Conservation (phyloP, 305 asterid genomes). For the Galium porrigens region DNA sequence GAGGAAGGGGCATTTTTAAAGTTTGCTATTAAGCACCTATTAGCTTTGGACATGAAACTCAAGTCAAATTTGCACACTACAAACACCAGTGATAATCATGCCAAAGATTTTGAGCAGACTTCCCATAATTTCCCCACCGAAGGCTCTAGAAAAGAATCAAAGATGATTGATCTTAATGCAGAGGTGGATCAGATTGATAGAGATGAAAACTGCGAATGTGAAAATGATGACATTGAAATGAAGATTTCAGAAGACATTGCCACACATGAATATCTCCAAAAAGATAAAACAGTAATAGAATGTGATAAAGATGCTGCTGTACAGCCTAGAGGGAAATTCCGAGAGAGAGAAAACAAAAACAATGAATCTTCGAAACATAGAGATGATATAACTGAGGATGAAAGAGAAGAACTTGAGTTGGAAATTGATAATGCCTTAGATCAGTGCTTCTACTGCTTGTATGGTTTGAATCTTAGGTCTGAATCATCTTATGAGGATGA, state of each 20-base stretch:
- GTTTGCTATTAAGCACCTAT: conserved; percentile 85
- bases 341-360: conserved; percentile 23
- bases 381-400: conserved; percentile 56
- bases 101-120: conserved; percentile 30
- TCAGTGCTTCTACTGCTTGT: conserved; percentile 91
- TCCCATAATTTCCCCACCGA: conserved; percentile 18
- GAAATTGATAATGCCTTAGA: conserved; percentile 76
- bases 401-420: conserved; percentile 80
- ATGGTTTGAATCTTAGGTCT: conserved; percentile 81
- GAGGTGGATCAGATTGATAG: conserved; percentile 26
- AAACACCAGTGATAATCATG: conserved; percentile 36
- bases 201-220: conserved; percentile 23
- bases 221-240: conserved; percentile 17
- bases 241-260: conserved; percentile 29
- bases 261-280: conserved; percentile 22
- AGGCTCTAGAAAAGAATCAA: conserved; percentile 27
- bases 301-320: conserved; percentile 24
- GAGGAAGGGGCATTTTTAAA: conserved; percentile 82
- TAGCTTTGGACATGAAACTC: conserved; percentile 85
- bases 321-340: conserved; percentile 27
- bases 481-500: conserved; percentile 92
- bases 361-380: conserved; percentile 27
- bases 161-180: conserved; percentile 25
- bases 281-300: conserved; percentile 27
- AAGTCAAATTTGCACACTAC: conserved; percentile 37